Evolutionary conservation across 2,329 filamentous ascomycete species (phyloP).

Genomic region (Penicillium glabrum): DNA sequence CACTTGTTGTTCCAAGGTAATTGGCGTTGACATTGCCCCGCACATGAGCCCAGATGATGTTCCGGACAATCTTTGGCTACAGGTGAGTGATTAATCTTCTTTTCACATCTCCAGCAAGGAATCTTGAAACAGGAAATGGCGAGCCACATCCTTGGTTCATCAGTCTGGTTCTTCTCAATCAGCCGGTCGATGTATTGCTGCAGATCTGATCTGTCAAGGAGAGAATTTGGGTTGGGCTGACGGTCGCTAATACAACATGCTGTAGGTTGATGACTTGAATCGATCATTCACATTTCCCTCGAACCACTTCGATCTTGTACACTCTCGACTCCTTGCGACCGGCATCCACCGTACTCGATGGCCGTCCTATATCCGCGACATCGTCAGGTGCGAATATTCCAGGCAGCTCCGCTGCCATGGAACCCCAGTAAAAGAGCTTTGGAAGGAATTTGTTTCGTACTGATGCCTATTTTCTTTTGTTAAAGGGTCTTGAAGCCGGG

Average conservation of each 20-base stretch:
- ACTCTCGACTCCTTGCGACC: slow-evolving; percentile 61
- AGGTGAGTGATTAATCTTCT: slow-evolving; percentile 43
- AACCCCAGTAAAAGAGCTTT: not conserved
- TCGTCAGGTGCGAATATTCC: slow-evolving; percentile 51
- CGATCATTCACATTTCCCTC: slow-evolving; percentile 65
- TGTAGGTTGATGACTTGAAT: slow-evolving; percentile 68
- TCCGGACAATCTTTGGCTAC: slow-evolving; percentile 67
- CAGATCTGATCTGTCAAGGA: not conserved
- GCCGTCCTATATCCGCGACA: slow-evolving; percentile 73
- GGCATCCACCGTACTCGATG: slow-evolving; percentile 74
- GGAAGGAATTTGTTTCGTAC: not conserved
- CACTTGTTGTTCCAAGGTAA: slow-evolving; percentile 53
- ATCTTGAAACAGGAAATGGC: not conserved
- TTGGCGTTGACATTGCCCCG: slow-evolving; percentile 70
- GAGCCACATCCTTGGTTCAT: not conserved
- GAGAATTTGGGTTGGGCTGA: not conserved
- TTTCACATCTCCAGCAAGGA: not conserved
- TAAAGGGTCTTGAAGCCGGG: slow-evolving; percentile 60
- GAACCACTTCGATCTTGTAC: slow-evolving; percentile 77
- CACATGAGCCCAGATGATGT: slow-evolving; percentile 65
- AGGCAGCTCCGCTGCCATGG: not conserved
- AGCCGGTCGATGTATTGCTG: not conserved
- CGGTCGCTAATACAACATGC: slow-evolving; percentile 17
- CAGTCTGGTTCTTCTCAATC: not conserved
- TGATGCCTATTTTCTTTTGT: slow-evolving; percentile 7